Evolutionary conservation across 2,329 filamentous ascomycete genomes (phyloP), one percentile per base, ranked within the genome.

Genomic region (Penicillium sclerotigenum): DNA sequence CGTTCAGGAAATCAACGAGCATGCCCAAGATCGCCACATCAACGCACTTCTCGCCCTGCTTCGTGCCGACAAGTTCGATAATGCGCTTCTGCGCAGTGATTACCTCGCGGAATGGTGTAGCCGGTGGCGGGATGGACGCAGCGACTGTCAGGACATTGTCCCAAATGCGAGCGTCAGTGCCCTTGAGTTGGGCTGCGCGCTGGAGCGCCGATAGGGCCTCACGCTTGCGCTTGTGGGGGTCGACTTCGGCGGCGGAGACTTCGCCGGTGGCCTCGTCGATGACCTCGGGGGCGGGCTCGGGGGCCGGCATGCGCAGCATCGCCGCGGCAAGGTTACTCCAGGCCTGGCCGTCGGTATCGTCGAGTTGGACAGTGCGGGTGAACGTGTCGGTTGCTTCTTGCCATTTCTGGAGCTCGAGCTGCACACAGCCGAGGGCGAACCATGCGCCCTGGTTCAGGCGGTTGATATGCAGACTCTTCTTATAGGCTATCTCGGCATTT

Each of bases 291-390:
- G 66, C 59, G 53, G 61, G 55, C 43, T 71, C 67, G 3, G 69
- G 65, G 40, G 82, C 59, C 14, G 71, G 62, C 13, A 68, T 64
- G 38, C 80, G 73, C 83, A 91, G 83, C 1, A 97, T 81, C 0
- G 93, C 87, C 2, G 89, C 91, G 0, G 92, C 94, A 22, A 99
- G 81, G 69, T 99, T 99, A 66, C 89, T 95, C 91, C 94, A 99
- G 0, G 90, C 91, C 68, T 96, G 86, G 0, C 92, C 93, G 68
- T 97, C 92, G 50, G 88, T 87, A 26, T 95, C 92, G 46, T 96
- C 94, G 11, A 90, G 82, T 63, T 89, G 86, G 11, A 99, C 92
- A 9, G 88, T 88, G 22, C 91, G 83, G 9, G 87, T 86, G 72
- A 95, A 99, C 0, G 91, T 88, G 62, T 93, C 87, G 0, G 90